A percentile compares a stretch with the other conserved stretches of the same genome.
phyloP scores from a whole-genome alignment of 2,329 filamentous ascomycete genomes.

The Trichoderma sp. region DNA sequence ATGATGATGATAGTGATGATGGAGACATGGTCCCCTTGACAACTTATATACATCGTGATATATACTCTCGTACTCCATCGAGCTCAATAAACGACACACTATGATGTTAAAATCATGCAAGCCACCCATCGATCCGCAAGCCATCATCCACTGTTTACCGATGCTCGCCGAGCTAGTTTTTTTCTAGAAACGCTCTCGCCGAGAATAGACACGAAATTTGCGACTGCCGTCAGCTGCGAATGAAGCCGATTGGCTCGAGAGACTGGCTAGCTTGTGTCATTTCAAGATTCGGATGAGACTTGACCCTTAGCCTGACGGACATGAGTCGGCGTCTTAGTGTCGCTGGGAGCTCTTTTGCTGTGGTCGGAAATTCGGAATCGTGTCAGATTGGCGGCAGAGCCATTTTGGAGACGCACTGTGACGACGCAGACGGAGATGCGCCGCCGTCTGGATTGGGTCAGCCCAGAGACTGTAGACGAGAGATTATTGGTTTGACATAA shows the following conservation, averaged over 20 bases:
- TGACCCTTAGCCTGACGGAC: background rate
- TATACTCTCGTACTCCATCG: background rate
- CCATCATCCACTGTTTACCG: background rate
- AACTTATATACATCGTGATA: background rate
- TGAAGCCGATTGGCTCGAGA: background rate
- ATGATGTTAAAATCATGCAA: background rate
- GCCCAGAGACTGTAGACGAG: background rate
- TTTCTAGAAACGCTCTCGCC: slow-evolving; percentile 4
- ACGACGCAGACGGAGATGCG: slow-evolving; percentile 11
- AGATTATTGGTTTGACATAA: background rate
- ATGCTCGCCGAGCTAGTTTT: background rate
- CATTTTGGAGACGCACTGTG: slow-evolving; percentile 1
- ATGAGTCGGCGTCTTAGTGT: background rate
- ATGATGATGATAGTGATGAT: background rate
- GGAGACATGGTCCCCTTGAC: background rate
- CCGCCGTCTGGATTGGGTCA: background rate
- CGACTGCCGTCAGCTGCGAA: background rate
- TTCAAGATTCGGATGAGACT: background rate
- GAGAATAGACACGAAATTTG: background rate
- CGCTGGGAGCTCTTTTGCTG: background rate
- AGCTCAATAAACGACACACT: background rate
- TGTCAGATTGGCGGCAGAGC: background rate
- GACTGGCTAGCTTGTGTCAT: background rate
- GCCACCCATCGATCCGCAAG: background rate
- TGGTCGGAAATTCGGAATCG: slow-evolving; percentile 5